phyloP scores from a whole-genome alignment of 768 basidiomycete genomes.

The Holtermanniella nyarrowii region DNA sequence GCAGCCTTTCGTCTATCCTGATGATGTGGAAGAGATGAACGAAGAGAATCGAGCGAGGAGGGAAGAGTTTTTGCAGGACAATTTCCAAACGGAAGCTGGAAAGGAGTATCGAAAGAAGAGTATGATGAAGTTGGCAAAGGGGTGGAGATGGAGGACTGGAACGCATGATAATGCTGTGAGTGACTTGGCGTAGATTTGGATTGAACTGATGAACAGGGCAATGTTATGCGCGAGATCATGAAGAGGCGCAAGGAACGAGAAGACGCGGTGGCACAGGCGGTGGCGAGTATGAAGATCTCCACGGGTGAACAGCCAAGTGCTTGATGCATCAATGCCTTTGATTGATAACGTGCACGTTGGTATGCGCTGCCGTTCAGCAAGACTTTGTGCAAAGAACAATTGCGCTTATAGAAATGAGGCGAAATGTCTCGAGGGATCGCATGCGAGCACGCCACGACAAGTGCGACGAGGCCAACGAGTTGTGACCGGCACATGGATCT shows the following conservation, averaged over 20 bases:
- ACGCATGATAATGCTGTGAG: slow-evolving; percentile 40
- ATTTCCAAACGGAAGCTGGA: slow-evolving; percentile 7
- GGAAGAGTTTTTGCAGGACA: slow-evolving; percentile 28
- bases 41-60: slow-evolving; percentile 46
- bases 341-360: too few species aligned
- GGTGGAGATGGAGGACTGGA: slow-evolving; percentile 32
- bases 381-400: too few species aligned
- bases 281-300: slow-evolving; percentile 16
- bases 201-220: slow-evolving; percentile 23
- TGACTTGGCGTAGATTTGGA: not conserved
- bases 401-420: too few species aligned
- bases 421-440: too few species aligned
- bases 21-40: slow-evolving; percentile 65
- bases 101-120: slow-evolving; percentile 38
- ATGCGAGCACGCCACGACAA: too few species aligned
- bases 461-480: too few species aligned
- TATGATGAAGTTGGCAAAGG: slow-evolving; percentile 36
- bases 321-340: too few species aligned
- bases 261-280: slow-evolving; percentile 42
- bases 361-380: too few species aligned
- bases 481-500: too few species aligned
- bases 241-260: slow-evolving; percentile 46
- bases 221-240: slow-evolving; percentile 50
- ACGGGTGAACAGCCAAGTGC: too few species aligned
- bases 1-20: slow-evolving; percentile 89